These are phyloP conservation scores for Trypanosoma melophagium DNA, from an alignment of 208 protist species.

Conservation along the genomic window DNA sequence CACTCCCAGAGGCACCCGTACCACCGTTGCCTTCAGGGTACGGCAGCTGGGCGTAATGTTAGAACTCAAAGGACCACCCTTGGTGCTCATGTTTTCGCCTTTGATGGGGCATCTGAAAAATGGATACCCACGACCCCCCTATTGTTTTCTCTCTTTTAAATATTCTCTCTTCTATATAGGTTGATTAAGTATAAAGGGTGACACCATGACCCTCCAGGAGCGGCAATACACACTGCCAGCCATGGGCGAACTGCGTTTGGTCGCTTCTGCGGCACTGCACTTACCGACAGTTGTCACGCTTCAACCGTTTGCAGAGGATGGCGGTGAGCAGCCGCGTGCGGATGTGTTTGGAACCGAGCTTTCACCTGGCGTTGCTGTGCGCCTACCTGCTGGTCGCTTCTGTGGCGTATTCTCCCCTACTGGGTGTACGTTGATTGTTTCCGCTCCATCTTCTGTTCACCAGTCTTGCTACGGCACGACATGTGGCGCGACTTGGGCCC, in stretches of 20 bases:
- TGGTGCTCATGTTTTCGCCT: background rate
- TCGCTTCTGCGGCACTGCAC: slow-evolving; percentile 23
- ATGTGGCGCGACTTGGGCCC: slow-evolving; percentile 39
- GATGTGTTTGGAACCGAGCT: slow-evolving; percentile 66
- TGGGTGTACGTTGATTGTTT: slow-evolving; percentile 51
- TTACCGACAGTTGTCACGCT: slow-evolving; percentile 35
- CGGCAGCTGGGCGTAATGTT: slow-evolving; percentile 49
- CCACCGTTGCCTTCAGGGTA: slow-evolving; percentile 60
- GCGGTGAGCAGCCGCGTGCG: slow-evolving; percentile 34
- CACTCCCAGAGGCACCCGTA: slow-evolving; percentile 42
- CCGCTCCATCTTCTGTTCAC: slow-evolving; percentile 41
- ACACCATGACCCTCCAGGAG: slow-evolving; percentile 30
- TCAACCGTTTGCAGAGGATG: slow-evolving; percentile 18
- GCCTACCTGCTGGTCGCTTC: slow-evolving; percentile 39
- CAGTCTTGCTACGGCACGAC: slow-evolving; percentile 51
- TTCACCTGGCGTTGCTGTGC: slow-evolving; percentile 39
- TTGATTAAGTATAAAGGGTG: background rate
- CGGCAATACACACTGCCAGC: slow-evolving; percentile 44
- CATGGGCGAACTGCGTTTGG: slow-evolving; percentile 58
- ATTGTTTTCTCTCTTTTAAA: slow-evolving; percentile 1
- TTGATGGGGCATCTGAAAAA: background rate
- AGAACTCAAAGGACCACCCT: too few relatives aligned
- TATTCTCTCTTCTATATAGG: too few relatives aligned
- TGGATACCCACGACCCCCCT: background rate
- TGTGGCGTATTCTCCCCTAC: slow-evolving; percentile 58